phyloP scores from a whole-genome alignment of 768 basidiomycete species.

The Rhodotorula diobovata region DNA sequence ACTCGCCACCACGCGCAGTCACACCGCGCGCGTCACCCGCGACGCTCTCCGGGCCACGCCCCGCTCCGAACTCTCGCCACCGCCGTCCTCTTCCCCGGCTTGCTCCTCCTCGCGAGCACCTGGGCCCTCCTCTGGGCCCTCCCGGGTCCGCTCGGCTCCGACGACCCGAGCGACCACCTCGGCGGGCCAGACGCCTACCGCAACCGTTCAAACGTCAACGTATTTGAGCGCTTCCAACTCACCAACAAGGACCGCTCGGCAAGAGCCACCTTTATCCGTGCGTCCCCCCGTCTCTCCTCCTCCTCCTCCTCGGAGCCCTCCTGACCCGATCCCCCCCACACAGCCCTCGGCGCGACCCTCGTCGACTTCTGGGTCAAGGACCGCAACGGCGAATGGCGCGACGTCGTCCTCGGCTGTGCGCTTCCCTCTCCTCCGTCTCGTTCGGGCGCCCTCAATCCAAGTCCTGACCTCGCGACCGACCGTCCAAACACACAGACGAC shows the following conservation, averaged over 20 bases:
- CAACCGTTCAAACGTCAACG: constrained; percentile 17
- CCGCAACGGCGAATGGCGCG: background rate
- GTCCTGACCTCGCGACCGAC: background rate
- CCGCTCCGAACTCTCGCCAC: background rate
- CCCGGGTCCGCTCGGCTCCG: background rate
- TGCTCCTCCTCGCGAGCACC: background rate
- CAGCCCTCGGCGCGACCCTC: constrained; percentile 18
- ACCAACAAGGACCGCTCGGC: background rate
- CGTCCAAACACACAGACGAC: background rate
- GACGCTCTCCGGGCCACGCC: background rate
- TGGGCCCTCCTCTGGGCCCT: background rate
- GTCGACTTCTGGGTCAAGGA: constrained; percentile 17
- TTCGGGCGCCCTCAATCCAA: too few species aligned
- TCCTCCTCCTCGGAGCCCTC: background rate
- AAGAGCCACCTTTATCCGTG: constrained; percentile 13
- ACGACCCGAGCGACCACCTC: background rate
- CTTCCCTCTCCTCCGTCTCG: too few species aligned
- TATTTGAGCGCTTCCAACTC: constrained; percentile 7
- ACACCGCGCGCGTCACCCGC: too few species aligned
- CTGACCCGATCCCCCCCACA: background rate
- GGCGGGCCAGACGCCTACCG: background rate
- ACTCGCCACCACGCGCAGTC: too few species aligned
- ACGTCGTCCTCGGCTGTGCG: constrained; percentile 19
- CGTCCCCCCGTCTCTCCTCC: background rate
- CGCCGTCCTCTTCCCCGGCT: background rate